Conservation (phyloP, 495 filamentous ascomycete genomes). For the Neurospora sp. region DNA sequence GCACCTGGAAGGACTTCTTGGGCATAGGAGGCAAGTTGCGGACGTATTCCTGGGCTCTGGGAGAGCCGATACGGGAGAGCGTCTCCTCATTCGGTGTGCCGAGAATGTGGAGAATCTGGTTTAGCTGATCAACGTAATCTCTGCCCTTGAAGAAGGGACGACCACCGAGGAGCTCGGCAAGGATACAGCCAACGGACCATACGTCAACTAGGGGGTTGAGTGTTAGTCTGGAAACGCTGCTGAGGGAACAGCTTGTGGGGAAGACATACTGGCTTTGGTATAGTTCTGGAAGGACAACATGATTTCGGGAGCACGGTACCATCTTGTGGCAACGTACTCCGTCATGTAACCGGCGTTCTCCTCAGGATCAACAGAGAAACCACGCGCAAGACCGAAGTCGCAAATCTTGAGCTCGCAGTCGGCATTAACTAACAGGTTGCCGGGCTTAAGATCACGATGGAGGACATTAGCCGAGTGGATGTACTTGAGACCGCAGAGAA, state of each 20-base stretch:
- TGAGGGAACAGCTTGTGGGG: neutral
- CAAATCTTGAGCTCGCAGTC: slow-evolving; percentile 99
- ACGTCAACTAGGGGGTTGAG: slow-evolving; percentile 64
- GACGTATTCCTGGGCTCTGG: slow-evolving; percentile 94
- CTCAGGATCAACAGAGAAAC: slow-evolving; percentile 92
- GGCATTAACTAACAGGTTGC: slow-evolving; percentile 93
- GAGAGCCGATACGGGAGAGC: slow-evolving; percentile 85
- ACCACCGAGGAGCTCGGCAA: slow-evolving; percentile 90
- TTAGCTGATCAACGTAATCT: slow-evolving; percentile 97
- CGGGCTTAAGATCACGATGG: slow-evolving; percentile 93
- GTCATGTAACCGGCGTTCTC: slow-evolving; percentile 99
- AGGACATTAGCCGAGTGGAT: slow-evolving; percentile 98
- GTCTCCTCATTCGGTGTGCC: slow-evolving; percentile 96
- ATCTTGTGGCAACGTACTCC: slow-evolving; percentile 95
- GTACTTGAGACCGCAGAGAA: slow-evolving; percentile 92
- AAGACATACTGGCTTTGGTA: slow-evolving; percentile 89
- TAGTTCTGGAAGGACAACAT: slow-evolving; percentile 99
- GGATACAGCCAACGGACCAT: slow-evolving; percentile 97
- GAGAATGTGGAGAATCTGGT: slow-evolving; percentile 97
- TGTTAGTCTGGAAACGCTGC: neutral
- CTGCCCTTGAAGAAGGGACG: slow-evolving; percentile 98
- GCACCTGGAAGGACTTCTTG: slow-evolving; percentile 74
- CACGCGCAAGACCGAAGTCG: slow-evolving; percentile 92
- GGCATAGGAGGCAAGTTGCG: slow-evolving; percentile 95
- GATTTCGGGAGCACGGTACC: slow-evolving; percentile 98